These are phyloP conservation scores for Lasiodiplodia citricola DNA, from an alignment of 2,329 filamentous ascomycete genomes.

Conservation along the genomic window DNA sequence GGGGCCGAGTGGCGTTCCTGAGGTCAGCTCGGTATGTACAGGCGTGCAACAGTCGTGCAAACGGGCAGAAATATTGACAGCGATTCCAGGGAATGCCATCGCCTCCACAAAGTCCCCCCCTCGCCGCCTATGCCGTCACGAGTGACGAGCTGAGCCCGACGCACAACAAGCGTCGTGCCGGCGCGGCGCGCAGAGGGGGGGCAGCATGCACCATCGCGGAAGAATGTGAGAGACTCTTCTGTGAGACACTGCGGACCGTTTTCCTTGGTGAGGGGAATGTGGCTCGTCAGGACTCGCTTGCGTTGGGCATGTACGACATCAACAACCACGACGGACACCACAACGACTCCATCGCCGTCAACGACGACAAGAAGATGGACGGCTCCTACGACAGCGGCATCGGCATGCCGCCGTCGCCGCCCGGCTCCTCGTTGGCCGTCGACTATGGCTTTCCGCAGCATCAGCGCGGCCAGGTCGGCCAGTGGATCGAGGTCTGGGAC, in stretches of 20 bases:
- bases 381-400: constrained; percentile 35
- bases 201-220: constrained; percentile 95
- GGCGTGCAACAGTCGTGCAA: not conserved
- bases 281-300: constrained; percentile 79
- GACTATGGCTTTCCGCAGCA: not conserved
- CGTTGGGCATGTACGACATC: constrained; percentile 70
- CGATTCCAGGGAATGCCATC: constrained; percentile 74
- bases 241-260: constrained; percentile 89
- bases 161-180: constrained; percentile 35
- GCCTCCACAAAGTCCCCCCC: constrained; percentile 87
- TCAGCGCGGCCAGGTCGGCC: constrained; percentile 50
- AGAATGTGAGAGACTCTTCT: constrained; percentile 99
- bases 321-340: constrained; percentile 37
- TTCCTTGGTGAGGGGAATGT: constrained; percentile 94
- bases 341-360: constrained; percentile 34
- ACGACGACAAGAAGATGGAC: constrained; percentile 66
- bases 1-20: constrained; percentile 56
- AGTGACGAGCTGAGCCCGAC: constrained; percentile 61
- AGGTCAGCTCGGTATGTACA: constrained; percentile 49
- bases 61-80: constrained; percentile 28
- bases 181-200: constrained; percentile 71
- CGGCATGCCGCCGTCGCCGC: constrained; percentile 42
- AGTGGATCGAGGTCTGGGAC: constrained; percentile 83
- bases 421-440: constrained; percentile 33
- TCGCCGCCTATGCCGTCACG: constrained; percentile 72